Evolutionary conservation across 176 grass and related monocot genomes (phyloP).

Genomic region (Olyra latifolia): DNA sequence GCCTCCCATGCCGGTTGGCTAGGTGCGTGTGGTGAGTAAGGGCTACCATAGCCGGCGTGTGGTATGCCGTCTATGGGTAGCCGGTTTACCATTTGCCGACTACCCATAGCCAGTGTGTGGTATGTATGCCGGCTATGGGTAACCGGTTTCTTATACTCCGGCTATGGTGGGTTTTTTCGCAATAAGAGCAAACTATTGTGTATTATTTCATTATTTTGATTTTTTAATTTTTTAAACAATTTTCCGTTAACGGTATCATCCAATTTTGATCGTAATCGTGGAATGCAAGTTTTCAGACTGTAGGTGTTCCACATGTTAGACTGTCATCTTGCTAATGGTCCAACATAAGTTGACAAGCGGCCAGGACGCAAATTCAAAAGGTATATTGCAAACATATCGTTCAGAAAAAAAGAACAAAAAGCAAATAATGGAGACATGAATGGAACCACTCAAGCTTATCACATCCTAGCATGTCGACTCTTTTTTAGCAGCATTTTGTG

Average conservation of each 20-base stretch:
- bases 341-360: not conserved
- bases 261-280: not conserved
- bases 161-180: too few species aligned
- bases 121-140: too few species aligned
- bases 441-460: not conserved
- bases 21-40: too few species aligned
- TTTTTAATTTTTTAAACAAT: too few species aligned
- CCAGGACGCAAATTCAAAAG: not conserved
- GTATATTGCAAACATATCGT: not conserved
- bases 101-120: too few species aligned
- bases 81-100: too few species aligned
- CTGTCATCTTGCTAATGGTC: not conserved
- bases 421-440: not conserved
- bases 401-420: not conserved
- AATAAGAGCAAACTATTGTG: too few species aligned
- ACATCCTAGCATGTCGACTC: constrained; percentile 11
- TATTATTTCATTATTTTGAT: too few species aligned
- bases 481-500: not conserved
- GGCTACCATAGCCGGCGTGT: too few species aligned
- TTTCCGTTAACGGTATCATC: not conserved
- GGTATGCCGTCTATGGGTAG: too few species aligned
- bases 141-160: too few species aligned
- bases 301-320: not conserved
- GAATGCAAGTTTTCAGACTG: not conserved
- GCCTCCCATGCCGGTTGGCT: too few species aligned